Evolutionary conservation across 2,329 filamentous ascomycete genomes (phyloP).

Genomic region (Huntiella decipiens): DNA sequence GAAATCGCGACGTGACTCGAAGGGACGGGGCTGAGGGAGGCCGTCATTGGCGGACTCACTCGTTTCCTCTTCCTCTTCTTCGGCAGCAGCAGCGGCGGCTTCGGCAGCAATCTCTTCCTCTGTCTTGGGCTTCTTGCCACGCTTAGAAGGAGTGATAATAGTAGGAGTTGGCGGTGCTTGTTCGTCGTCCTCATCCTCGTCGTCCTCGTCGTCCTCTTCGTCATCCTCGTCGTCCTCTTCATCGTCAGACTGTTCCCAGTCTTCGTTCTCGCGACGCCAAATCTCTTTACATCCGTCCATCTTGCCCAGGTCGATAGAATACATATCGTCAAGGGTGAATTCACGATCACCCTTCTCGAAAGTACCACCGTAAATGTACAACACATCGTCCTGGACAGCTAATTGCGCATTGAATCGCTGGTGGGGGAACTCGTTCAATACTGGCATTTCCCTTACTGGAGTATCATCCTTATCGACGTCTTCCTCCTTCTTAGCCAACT

Average conservation of each 20-base stretch:
- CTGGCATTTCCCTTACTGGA: slow-evolving; percentile 40
- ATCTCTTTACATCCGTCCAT: slow-evolving; percentile 86
- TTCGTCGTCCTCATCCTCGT: slow-evolving; percentile 30
- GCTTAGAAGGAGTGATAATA: slow-evolving; percentile 32
- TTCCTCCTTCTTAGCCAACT: slow-evolving; percentile 26
- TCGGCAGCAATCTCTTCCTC: slow-evolving; percentile 21
- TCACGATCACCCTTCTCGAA: slow-evolving; percentile 90
- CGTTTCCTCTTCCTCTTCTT: slow-evolving; percentile 28
- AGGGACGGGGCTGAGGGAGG: slow-evolving; percentile 61
- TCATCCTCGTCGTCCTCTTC: slow-evolving; percentile 42
- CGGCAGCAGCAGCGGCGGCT: slow-evolving; percentile 17
- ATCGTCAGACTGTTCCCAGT: slow-evolving; percentile 54
- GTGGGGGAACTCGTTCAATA: slow-evolving; percentile 72
- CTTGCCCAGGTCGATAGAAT: slow-evolving; percentile 83
- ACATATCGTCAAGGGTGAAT: slow-evolving; percentile 89
- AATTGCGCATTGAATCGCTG: slow-evolving; percentile 79
- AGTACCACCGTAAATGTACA: slow-evolving; percentile 90
- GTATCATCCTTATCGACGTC: slow-evolving; percentile 32
- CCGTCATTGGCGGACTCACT: slow-evolving; percentile 46
- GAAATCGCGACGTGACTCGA: slow-evolving; percentile 82
- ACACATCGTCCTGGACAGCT: slow-evolving; percentile 74
- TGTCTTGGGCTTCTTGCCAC: slow-evolving; percentile 32
- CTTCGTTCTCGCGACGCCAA: slow-evolving; percentile 63
- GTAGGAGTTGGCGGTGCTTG: slow-evolving; percentile 25
- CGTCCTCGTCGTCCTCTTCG: slow-evolving; percentile 32